Percentiles rank a stretch among this genome's conserved stretches.
These are phyloP conservation scores for Strigomonas galati DNA, from an alignment of 208 protist genomes.

Conservation along the genomic window DNA sequence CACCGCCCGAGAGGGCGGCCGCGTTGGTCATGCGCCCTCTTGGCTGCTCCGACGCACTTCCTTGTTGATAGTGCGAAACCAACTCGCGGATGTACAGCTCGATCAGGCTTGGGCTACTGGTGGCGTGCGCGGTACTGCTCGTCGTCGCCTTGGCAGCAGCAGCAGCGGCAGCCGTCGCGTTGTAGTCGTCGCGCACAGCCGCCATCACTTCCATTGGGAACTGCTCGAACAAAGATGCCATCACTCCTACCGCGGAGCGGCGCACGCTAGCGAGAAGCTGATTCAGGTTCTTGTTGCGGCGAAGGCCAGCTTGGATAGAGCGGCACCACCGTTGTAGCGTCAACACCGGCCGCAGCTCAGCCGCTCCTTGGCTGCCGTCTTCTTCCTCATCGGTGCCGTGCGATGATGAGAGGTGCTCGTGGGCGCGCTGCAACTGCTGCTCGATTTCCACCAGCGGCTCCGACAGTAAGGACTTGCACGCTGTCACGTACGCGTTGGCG, in stretches of 20 bases:
- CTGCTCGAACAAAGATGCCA: constrained; percentile 72
- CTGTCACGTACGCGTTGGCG: constrained; percentile 71
- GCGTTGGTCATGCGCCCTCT: neutral
- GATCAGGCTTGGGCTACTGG: neutral
- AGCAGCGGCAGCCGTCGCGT: constrained; percentile 4
- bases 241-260: constrained; percentile 39
- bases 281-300: constrained; percentile 38
- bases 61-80: neutral
- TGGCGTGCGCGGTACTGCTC: too few species aligned
- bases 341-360: neutral
- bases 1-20: constrained; percentile 2
- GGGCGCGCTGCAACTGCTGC: neutral
- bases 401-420: neutral
- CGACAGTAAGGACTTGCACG: constrained; percentile 58
- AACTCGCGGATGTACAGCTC: constrained; percentile 16
- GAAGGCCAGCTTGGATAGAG: constrained; percentile 27
- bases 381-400: neutral
- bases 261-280: constrained; percentile 48
- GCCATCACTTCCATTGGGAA: constrained; percentile 70
- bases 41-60: neutral
- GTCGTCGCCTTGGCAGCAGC: neutral
- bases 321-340: constrained; percentile 18
- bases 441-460: constrained; percentile 19
- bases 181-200: constrained; percentile 23
- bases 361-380: constrained; percentile 14